Evolutionary conservation across 2,329 filamentous ascomycete genomes (phyloP).

Genomic region (Nectriaceae sp.): DNA sequence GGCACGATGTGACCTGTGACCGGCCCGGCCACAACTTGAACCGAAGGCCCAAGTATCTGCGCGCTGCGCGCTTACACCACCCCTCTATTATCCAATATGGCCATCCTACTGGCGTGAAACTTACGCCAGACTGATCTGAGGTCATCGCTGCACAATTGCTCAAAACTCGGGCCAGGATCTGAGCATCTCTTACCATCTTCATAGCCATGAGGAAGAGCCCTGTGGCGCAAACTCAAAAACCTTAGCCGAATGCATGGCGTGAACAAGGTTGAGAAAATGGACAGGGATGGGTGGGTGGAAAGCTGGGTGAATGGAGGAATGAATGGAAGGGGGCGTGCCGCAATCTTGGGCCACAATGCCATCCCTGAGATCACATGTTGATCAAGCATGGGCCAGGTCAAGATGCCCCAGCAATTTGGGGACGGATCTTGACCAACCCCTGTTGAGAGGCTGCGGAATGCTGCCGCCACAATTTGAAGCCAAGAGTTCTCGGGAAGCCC

Average conservation of each 20-base stretch:
- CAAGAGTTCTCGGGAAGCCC: conserved; percentile 24
- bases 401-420: conserved; percentile 6
- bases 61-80: too few relatives aligned
- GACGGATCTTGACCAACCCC: conserved; percentile 21
- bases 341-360: neutral
- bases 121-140: too few relatives aligned
- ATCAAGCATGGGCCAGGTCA: neutral
- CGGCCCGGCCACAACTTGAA: neutral
- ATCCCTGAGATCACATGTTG: neutral
- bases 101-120: too few relatives aligned
- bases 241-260: conserved; percentile 18
- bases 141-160: too few relatives aligned
- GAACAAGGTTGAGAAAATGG: conserved; percentile 16
- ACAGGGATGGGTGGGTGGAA: neutral
- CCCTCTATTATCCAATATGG: too few relatives aligned
- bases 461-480: conserved; percentile 27
- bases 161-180: neutral
- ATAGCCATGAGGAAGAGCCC: neutral
- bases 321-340: conserved; percentile 1
- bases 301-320: neutral
- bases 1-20: neutral
- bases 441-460: conserved; percentile 30
- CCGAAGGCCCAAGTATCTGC: too few relatives aligned
- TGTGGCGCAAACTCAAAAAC: conserved; percentile 11
- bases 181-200: neutral